Percentiles rank a stretch among this genome's conserved stretches.
Evolutionary conservation across 345 rosid species (phyloP).

Genomic region (Gossypium mustelinum): DNA sequence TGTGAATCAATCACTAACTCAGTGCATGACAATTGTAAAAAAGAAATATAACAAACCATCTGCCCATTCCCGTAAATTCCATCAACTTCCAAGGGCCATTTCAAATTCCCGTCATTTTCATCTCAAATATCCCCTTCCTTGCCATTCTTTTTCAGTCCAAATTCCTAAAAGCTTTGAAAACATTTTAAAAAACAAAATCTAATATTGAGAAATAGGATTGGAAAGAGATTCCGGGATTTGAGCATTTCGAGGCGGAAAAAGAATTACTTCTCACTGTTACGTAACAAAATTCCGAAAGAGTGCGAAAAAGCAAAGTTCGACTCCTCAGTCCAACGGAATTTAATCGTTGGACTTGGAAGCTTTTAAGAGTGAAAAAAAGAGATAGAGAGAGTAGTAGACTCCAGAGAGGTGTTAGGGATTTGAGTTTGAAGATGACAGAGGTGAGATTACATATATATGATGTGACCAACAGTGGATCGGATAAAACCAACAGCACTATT

Average conservation of each 20-base stretch:
- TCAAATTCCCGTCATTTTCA: neutral
- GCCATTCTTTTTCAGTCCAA: neutral
- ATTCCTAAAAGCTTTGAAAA: neutral
- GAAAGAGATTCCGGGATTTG: constrained; percentile 7
- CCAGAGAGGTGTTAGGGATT: constrained; percentile 14
- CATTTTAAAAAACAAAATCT: neutral
- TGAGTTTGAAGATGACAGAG: constrained; percentile 54
- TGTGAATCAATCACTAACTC: neutral
- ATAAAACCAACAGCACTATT: constrained; percentile 87
- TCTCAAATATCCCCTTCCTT: neutral
- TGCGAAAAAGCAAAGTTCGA: constrained; percentile 1
- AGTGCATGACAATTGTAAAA: neutral
- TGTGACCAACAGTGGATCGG: constrained; percentile 96
- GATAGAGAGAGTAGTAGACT: neutral
- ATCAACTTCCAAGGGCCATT: neutral
- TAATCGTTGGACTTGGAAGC: neutral
- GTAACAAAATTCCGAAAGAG: neutral
- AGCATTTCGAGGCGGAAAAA: constrained; percentile 4
- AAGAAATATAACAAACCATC: neutral
- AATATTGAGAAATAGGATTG: neutral
- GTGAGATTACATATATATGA: constrained; percentile 84
- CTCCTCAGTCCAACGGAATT: neutral
- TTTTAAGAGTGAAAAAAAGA: neutral
- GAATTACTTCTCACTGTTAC: neutral
- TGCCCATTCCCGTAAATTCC: neutral